Evolutionary conservation across 169 alveolate genomes (phyloP), one percentile per base, ranked within the genome.

Genomic region (Eimeria sp.): DNA sequence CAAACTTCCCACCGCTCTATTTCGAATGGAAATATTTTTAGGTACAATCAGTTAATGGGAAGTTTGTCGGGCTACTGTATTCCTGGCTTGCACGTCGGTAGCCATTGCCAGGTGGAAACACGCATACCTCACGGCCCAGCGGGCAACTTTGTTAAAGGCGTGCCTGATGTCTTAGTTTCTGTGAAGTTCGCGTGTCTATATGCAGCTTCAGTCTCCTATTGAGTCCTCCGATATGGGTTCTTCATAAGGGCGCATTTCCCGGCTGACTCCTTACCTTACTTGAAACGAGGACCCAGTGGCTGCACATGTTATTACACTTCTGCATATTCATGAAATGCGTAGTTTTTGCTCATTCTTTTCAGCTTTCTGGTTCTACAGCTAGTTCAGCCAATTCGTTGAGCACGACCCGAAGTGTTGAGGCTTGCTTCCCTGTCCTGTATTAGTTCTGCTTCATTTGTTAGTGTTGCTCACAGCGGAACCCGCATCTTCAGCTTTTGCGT

Each of bases 61-160:
- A 16, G 83, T 18, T 74, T 74, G 58, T 74, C 30, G 56, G 58
- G 58, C 27, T 40, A 40, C 14, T 74, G 83, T 40, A 74, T 74
- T 74, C 56, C 83, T 37, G 33, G 58, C 8, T 20, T 74, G 56
- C 83, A 40, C 56, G 83, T 40, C 83, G 27, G 58, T 74, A 18
- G 33, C 33, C 20, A 40, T 18, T 14, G 58, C 23, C 33, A 20
- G n/a, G 33, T 23, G 83, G 33, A 74, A 30, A 3, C 83, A 18
- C 83, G 83, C 83, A 74, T 37, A 37, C 27, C 27, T 6, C 56
- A 13, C 6, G 83, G 83, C 83, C 83, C 83, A 20, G 33, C 83
- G 56, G 10, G 54, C 23, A 18, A 33, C 56, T 1, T 74, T 40
- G 83, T 40, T 74, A 30, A 20, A 20, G 14, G 83, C 40, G 33